Percentiles rank a stretch among this genome's conserved stretches.
These are phyloP conservation scores for Nyssa sinensis DNA, from an alignment of 148 eudicot genomes.

Conservation along the genomic window DNA sequence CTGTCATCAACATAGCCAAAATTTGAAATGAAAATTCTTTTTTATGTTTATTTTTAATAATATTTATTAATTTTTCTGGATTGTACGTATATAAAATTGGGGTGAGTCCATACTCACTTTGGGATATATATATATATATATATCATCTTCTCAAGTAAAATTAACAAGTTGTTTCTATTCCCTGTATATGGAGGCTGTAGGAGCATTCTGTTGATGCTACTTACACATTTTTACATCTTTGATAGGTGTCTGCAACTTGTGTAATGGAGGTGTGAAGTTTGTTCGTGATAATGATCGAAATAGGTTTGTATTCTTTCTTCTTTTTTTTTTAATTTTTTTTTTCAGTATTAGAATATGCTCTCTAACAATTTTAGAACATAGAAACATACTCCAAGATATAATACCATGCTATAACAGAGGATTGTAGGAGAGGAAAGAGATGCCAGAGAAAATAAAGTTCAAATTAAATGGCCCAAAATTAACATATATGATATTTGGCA, in stretches of 20 bases:
- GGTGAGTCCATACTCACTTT: not conserved
- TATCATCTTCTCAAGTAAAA: not conserved
- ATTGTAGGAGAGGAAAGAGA: not conserved
- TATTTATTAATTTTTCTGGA: not conserved
- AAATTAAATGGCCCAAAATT: not conserved
- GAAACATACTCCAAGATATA: not conserved
- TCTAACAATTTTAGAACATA: too few species aligned
- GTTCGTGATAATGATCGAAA: constrained; percentile 78
- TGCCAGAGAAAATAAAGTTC: not conserved
- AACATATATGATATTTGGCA: not conserved
- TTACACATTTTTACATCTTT: constrained; percentile 1
- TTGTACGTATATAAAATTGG: not conserved
- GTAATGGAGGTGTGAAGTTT: constrained; percentile 97
- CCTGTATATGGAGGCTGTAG: not conserved
- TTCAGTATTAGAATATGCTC: not conserved
- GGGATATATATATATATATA: not conserved
- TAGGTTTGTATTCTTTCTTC: constrained; percentile 40
- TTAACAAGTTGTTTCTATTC: not conserved
- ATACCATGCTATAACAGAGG: not conserved
- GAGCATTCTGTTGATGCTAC: not conserved
- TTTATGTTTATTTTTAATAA: not conserved
- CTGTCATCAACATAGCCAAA: too few species aligned
- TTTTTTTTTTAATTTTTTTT: not conserved
- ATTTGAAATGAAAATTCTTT: too few species aligned
- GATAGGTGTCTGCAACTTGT: constrained; percentile 95